Evolutionary conservation across 2,329 filamentous ascomycete species (phyloP), one percentile per base, ranked within the genome.

Genomic region (Phaeosphaeriaceae sp.): DNA sequence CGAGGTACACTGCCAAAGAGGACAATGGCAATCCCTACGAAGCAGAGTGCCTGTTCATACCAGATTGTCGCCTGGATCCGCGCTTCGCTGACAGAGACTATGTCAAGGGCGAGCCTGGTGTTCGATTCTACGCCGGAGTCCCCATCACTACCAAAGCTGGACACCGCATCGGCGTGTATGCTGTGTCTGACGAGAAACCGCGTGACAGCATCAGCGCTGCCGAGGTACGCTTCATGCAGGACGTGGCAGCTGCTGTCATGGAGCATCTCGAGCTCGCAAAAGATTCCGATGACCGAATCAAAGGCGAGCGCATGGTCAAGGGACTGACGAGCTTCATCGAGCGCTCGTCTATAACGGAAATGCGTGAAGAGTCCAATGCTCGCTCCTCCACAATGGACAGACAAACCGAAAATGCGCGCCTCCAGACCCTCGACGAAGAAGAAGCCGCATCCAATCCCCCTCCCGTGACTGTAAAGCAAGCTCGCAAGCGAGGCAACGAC

Each of bases 331-430:
- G 72, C 20, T 75, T 74, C 53, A 74, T 72, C 46, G 69, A 74
- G 51, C 66, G 68, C n/a, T 72, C 69, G 4, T 71, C 65, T 19
- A 54, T 61, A n/a, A 62, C 69, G 15, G 68, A 69, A n/a, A 33
- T 51, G 33, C 63, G 66, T 24, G 62, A 64, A 19, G 58, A 63
- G 15, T 44, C 62, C 25, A 41, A 48, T 11, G 60, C 56, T n/a
- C 53, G 66, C 2, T 58, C 64, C 45, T 68, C 68, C 33, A 71
- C 65, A 17, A 69, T 76, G 66, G 70, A 75, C 47, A 67, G 61
- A 24, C 73, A 76, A 61, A 76, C 73, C 5, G 72, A 76, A 48
- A 76, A 76, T 45, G 68, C 69, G 17, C 73, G 73, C 13, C 64
- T 74, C 11, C 53, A 71, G 46, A 65, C 62, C 2, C 54, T 73